A percentile compares a stretch with the other conserved stretches of the same genome.
These are phyloP conservation scores for Buddleja alternifolia DNA, from an alignment of 257 asterid species.

Conservation along the genomic window DNA sequence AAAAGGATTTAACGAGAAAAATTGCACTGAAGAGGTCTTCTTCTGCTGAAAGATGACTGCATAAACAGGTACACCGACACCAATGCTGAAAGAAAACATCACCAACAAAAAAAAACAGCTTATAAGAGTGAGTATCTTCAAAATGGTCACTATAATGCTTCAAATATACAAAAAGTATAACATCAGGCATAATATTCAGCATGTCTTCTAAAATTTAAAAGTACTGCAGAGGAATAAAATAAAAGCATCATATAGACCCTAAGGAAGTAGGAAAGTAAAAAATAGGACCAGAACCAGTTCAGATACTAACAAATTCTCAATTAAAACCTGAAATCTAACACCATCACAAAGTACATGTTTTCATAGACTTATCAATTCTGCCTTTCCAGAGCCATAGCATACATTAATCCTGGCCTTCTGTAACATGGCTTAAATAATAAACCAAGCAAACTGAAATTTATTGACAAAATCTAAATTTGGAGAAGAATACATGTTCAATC, in stretches of 20 bases:
- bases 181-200: neutral
- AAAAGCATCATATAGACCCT: neutral
- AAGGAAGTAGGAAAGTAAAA: neutral
- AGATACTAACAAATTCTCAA: neutral
- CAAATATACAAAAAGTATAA: slow-evolving; percentile 12
- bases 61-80: slow-evolving; percentile 66
- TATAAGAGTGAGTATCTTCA: slow-evolving; percentile 11
- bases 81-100: slow-evolving; percentile 81
- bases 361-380: slow-evolving; percentile 21
- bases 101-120: no score
- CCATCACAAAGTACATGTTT: neutral
- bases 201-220: neutral
- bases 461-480: neutral
- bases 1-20: slow-evolving; percentile 14
- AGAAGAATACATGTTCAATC: slow-evolving; percentile 74
- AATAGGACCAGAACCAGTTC: neutral
- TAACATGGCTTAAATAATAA: no score
- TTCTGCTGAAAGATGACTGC: slow-evolving; percentile 85
- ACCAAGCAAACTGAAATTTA: no score
- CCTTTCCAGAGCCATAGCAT: neutral
- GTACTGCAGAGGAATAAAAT: slow-evolving; percentile 7
- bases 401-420: neutral
- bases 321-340: neutral
- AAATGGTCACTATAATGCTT: neutral
- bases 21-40: slow-evolving; percentile 66